phyloP scores from a whole-genome alignment of 306 rosid genomes.

The apple (Malus domestica) region ASM211411v1 NC_041799.1:11432501-11433000 shows the following conservation, averaged over 20 bases:
- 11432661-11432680: neutral
- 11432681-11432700: neutral
- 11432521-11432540: slow-evolving; percentile 49
- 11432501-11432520: slow-evolving; percentile 71
- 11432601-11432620: slow-evolving; percentile 73
- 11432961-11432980: neutral
- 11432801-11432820: slow-evolving; percentile 24
- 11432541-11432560: slow-evolving; percentile 4
- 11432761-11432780: slow-evolving; percentile 21
- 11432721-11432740: neutral
- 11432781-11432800: slow-evolving; percentile 25
- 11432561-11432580: neutral
- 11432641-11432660: slow-evolving; percentile 30
- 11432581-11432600: slow-evolving; percentile 2
- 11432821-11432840: slow-evolving; percentile 56
- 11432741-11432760: neutral
- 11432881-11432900: neutral
- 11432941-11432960: neutral
- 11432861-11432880: slow-evolving; percentile 6
- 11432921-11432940: neutral
- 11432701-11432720: neutral
- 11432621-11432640: slow-evolving; percentile 33
- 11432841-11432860: slow-evolving; percentile 63
- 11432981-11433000: slow-evolving; percentile 6
- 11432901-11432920: neutral